These are phyloP conservation scores for Helenozyma baotianmanensis DNA, from an alignment of 805 yeast species.

Conservation along the genomic window DNA sequence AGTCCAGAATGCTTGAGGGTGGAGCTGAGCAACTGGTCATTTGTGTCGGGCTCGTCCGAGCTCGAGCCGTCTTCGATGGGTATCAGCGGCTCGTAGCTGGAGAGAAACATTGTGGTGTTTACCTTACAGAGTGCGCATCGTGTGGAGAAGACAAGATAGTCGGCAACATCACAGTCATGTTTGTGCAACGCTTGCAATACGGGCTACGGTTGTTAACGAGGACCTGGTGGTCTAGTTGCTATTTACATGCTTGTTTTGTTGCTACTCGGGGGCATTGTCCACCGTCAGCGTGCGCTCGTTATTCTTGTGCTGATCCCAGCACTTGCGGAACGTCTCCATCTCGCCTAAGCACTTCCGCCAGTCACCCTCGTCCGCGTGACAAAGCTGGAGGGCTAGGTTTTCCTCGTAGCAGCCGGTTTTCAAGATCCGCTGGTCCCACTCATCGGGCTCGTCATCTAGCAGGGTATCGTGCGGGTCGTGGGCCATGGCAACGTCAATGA, in stretches of 20 bases:
- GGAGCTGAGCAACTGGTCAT: not conserved
- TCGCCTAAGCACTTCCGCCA: slow-evolving; percentile 65
- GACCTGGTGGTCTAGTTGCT: no score
- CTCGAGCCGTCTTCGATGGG: slow-evolving; percentile 18
- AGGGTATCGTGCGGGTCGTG: no score
- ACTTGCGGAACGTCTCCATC: slow-evolving; percentile 54
- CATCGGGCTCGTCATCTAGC: slow-evolving; percentile 71
- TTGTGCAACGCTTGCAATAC: no score
- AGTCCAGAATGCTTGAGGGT: not conserved
- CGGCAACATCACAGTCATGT: no score
- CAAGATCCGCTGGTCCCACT: slow-evolving; percentile 68
- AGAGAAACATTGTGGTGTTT: no score
- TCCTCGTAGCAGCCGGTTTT: slow-evolving; percentile 77
- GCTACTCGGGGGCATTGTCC: no score
- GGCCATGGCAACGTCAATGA: no score
- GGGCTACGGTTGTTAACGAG: no score
- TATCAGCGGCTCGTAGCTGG: slow-evolving; percentile 18
- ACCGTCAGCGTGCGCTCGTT: slow-evolving; percentile 44
- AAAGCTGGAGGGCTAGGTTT: slow-evolving; percentile 63
- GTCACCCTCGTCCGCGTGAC: slow-evolving; percentile 78
- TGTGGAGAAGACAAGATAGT: no score
- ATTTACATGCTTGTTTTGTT: no score
- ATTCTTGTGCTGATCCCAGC: slow-evolving; percentile 60
- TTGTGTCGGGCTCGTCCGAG: slow-evolving; percentile 3
- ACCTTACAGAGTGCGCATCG: no score